phyloP scores from a whole-genome alignment of 2,329 filamentous ascomycete species.

The Fusarium sublunatum region DNA sequence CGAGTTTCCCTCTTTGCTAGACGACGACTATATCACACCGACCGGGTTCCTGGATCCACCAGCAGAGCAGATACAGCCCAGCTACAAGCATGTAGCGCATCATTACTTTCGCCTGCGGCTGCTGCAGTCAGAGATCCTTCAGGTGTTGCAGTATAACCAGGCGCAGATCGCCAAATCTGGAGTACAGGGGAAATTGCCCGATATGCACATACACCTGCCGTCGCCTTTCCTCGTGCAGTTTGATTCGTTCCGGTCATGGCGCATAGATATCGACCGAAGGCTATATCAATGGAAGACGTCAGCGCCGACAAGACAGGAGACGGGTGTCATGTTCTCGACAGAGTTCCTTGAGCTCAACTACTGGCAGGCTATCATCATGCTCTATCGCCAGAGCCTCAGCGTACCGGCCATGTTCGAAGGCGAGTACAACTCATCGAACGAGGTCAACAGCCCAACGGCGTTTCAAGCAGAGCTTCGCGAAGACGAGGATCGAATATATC shows the following conservation, averaged over 20 bases:
- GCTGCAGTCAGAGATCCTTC: conserved; percentile 92
- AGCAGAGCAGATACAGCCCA: conserved; percentile 70
- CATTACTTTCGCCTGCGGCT: conserved; percentile 92
- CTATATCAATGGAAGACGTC: conserved; percentile 88
- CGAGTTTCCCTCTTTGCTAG: conserved; percentile 88
- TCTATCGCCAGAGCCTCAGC: conserved; percentile 90
- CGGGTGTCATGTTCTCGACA: conserved; percentile 87
- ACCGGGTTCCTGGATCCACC: conserved; percentile 75
- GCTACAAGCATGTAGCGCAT: conserved; percentile 90
- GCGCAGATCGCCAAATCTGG: conserved; percentile 78
- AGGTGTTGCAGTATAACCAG: conserved; percentile 93
- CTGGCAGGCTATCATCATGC: conserved; percentile 96
- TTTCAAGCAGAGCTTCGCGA: conserved; percentile 74
- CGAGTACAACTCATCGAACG: conserved; percentile 75
- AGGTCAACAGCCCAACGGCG: conserved; percentile 71
- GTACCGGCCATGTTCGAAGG: conserved; percentile 86
- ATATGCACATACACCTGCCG: conserved; percentile 80
- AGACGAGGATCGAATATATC: conserved; percentile 90
- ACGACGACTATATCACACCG: conserved; percentile 88
- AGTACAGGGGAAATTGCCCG: conserved; percentile 75
- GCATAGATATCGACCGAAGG: conserved; percentile 84
- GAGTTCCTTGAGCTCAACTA: conserved; percentile 96
- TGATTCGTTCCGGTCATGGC: conserved; percentile 88
- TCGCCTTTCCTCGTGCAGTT: conserved; percentile 89
- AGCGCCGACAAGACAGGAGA: conserved; percentile 80